These are phyloP conservation scores for Capillidium rhysosporum DNA, from an alignment of 371 early-diverging fungal genomes.

Conservation along the genomic window DNA sequence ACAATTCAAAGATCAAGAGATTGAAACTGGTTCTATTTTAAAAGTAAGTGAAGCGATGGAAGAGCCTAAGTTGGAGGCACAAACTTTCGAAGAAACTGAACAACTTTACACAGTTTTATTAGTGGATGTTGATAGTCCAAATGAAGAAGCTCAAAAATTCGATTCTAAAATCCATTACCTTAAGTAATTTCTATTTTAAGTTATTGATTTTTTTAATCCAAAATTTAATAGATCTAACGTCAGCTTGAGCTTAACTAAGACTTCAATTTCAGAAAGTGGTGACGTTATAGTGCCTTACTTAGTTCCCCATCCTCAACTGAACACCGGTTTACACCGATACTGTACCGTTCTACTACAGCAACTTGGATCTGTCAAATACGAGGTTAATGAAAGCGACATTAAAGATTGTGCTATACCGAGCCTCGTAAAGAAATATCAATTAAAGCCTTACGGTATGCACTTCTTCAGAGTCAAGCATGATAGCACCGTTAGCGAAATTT, in stretches of 20 bases:
- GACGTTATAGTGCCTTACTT: constrained; percentile 40
- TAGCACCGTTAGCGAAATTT: neutral
- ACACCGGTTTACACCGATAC: constrained; percentile 60
- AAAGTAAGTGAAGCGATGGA: constrained; percentile 21
- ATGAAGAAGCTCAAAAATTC: constrained; percentile 30
- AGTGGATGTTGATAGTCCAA: constrained; percentile 53
- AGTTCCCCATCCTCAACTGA: constrained; percentile 66
- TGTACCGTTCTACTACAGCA: constrained; percentile 48
- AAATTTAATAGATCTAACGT: constrained; percentile 19
- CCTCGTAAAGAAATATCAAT: neutral
- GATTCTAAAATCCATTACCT: constrained; percentile 46
- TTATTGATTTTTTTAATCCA: neutral
- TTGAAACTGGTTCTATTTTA: constrained; percentile 20
- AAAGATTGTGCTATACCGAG: neutral
- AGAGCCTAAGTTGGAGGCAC: constrained; percentile 31
- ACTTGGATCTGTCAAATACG: constrained; percentile 14
- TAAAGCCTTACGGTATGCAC: neutral
- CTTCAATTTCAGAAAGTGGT: constrained; percentile 16
- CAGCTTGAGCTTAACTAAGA: constrained; percentile 17
- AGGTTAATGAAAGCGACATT: neutral
- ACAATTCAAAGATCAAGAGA: constrained; percentile 12
- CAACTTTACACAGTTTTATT: constrained; percentile 47
- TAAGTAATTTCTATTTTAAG: constrained; percentile 15
- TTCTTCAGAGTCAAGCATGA: neutral
- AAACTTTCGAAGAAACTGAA: constrained; percentile 41